Evolutionary conservation across 805 yeast species (phyloP), one percentile per base, ranked within the genome.

Genomic region (Priceomyces carsonii): DNA sequence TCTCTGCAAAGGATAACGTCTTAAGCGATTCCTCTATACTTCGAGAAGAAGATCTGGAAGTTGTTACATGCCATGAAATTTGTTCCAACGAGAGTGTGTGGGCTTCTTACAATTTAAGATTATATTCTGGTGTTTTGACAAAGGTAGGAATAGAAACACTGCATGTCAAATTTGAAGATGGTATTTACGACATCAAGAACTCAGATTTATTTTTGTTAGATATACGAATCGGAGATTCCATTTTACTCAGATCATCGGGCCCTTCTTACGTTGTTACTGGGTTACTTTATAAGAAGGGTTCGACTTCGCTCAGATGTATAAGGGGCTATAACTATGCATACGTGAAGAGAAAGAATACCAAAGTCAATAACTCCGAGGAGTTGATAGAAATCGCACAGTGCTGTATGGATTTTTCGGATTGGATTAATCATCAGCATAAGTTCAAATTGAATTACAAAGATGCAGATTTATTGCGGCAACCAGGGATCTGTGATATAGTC

Each of bases 281-380:
- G 0, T 51, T 82, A 22, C 22, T 30, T 13, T 33, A 32, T 16
- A 44, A 38, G 4, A 35, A 35, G 2, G 48, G 54, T 6, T 42
- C 40, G 6, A 46, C 53, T 12, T 43, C 44, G 0, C 68, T 81
- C 5, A 55, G 66, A 32, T 82, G 88, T 50, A 64, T 79, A 38
- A 61, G 88, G 43, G 89, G 89, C 0, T 82, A 63, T 47, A 79
- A 80, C 48, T 60, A 68, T 0, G 73, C 79, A 2, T 58, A 61
- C 42, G 55, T 68, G 5, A 61, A 49, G 40, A 43, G 54, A 47
- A 48, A 33, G 21, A 43, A 44, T n/a, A 46, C 38, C 16, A 44
- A 42, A 29, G 36, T 18, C n/a, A 40, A 36, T 9, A 30, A 17
- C 6, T 18, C 26, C 4, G 38, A 39, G 23, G 61, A 51, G 36